phyloP scores from a whole-genome alignment of 345 rosid species.

The Moricandia moricandioides region DNA sequence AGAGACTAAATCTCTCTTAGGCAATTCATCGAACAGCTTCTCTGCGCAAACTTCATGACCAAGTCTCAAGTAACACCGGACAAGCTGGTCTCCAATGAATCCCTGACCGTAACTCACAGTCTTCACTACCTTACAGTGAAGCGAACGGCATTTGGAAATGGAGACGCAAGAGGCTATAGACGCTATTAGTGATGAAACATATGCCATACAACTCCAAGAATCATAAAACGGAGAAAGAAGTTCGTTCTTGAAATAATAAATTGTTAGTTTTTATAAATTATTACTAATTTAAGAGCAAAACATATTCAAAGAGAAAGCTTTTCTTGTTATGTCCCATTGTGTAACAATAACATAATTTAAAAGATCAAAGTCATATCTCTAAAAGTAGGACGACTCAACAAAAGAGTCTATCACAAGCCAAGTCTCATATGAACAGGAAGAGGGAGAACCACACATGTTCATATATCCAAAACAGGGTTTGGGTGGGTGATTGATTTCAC shows the following conservation, averaged over 20 bases:
- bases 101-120: slow-evolving; percentile 53
- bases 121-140: slow-evolving; percentile 57
- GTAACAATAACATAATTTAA: slow-evolving; percentile 6
- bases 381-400: slow-evolving; percentile 20
- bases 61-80: slow-evolving; percentile 38
- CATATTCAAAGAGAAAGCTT: neutral
- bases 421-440: slow-evolving; percentile 28
- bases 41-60: slow-evolving; percentile 43
- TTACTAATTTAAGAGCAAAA: neutral
- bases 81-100: slow-evolving; percentile 64
- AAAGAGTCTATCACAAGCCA: neutral
- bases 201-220: slow-evolving; percentile 36
- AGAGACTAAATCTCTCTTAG: slow-evolving; percentile 53
- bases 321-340: slow-evolving; percentile 2
- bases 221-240: slow-evolving; percentile 18
- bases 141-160: slow-evolving; percentile 31
- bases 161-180: slow-evolving; percentile 46
- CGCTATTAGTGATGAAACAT: slow-evolving; percentile 45
- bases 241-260: slow-evolving; percentile 5
- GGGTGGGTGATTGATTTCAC: slow-evolving; percentile 33
- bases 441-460: slow-evolving; percentile 9
- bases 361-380: slow-evolving; percentile 17
- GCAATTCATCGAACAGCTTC: slow-evolving; percentile 65
- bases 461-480: neutral
- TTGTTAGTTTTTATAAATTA: too few species aligned